phyloP scores from a whole-genome alignment of 306 rosid species.

The Potentilla sterilis region DNA sequence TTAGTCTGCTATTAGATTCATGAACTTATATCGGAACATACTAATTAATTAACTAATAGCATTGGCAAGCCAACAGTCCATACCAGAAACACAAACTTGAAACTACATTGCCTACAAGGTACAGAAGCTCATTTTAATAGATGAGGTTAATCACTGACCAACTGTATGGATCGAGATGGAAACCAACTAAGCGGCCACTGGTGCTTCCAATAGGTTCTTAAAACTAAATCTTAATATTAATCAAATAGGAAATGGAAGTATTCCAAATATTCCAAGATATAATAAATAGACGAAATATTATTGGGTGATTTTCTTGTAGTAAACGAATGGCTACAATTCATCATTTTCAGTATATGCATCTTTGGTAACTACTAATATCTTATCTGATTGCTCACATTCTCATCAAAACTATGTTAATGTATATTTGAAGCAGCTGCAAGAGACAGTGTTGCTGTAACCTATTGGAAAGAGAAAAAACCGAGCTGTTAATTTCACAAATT shows the following conservation, averaged over 20 bases:
- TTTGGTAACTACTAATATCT: neutral
- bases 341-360: neutral
- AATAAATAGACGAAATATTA: neutral
- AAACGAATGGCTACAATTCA: neutral
- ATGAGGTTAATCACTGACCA: neutral
- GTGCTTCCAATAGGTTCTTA: neutral
- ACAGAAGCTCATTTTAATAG: neutral
- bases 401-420: too few relatives aligned
- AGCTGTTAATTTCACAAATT: slow-evolving; percentile 11
- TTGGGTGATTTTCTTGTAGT: neutral
- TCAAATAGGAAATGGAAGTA: neutral
- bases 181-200: neutral
- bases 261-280: neutral
- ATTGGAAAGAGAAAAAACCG: neutral
- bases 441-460: slow-evolving; percentile 80
- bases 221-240: neutral
- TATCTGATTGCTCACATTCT: too few relatives aligned
- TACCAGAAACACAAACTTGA: neutral
- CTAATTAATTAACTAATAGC: neutral
- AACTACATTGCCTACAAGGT: neutral
- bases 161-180: neutral
- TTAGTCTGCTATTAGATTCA: neutral
- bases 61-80: neutral
- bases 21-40: neutral
- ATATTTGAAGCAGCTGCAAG: slow-evolving; percentile 88